Evolutionary conservation across 108 stramenopile species (phyloP).

Genomic region (Aurantiochytrium sp.): DNA sequence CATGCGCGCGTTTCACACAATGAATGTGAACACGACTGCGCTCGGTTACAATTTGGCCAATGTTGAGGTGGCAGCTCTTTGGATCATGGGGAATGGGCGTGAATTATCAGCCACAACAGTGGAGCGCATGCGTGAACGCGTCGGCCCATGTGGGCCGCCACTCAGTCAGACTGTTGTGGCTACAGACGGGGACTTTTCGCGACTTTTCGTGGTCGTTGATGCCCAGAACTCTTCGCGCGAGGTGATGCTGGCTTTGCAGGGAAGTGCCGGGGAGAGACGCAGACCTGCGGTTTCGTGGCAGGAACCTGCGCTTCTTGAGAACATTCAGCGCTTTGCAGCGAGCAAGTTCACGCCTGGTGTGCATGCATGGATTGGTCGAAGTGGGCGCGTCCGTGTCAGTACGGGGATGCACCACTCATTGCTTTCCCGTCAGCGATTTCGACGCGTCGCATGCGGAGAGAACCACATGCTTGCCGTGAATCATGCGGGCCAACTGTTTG

Average conservation of each 20-base stretch:
- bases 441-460: neutral
- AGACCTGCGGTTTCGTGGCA: neutral
- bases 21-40: neutral
- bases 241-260: neutral
- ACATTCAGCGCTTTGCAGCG: neutral
- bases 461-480: constrained; percentile 18
- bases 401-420: neutral
- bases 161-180: neutral
- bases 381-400: neutral
- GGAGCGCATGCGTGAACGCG: neutral
- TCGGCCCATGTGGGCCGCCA: neutral
- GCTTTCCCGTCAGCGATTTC: neutral
- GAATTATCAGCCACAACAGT: neutral
- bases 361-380: neutral
- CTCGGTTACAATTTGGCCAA: neutral
- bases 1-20: neutral
- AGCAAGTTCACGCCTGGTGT: neutral
- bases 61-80: neutral
- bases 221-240: neutral
- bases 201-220: neutral
- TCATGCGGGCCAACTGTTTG: neutral
- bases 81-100: neutral
- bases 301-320: neutral
- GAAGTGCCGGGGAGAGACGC: neutral
- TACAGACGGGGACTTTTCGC: neutral